Percentiles rank a stretch among this genome's conserved stretches.
Conservation (phyloP, 192 early-diverging fungal genomes). For the Glomus cerebriforme region DNA sequence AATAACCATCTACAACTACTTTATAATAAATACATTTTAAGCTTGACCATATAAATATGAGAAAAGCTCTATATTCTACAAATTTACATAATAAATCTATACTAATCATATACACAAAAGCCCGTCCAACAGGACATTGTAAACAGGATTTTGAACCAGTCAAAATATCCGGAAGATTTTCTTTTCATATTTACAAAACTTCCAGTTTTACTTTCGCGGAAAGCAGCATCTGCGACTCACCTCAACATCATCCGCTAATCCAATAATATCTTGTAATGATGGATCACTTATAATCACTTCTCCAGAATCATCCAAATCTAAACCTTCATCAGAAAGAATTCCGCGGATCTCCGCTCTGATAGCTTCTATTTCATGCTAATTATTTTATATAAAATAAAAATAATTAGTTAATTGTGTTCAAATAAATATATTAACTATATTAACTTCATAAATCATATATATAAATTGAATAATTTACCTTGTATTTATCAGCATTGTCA, state of each 20-base stretch:
- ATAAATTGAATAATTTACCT: conserved; percentile 43
- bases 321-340: conserved; percentile 34
- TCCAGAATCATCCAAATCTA: conserved; percentile 27
- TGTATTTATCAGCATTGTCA: conserved; percentile 72
- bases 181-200: background rate
- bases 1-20: background rate
- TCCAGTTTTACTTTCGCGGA: background rate
- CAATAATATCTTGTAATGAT: conserved; percentile 18
- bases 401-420: background rate
- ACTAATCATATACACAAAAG: background rate
- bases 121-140: background rate
- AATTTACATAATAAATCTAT: background rate
- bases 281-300: conserved; percentile 23
- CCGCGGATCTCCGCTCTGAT: conserved; percentile 1
- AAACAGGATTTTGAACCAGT: background rate
- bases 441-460: background rate
- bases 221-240: background rate
- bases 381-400: background rate
- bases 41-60: background rate
- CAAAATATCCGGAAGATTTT: background rate
- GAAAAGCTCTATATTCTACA: background rate
- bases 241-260: conserved; percentile 23
- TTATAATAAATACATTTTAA: background rate
- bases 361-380: conserved; percentile 14
- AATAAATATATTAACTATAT: background rate